These are phyloP conservation scores for Tolypocladium amazonense DNA, from an alignment of 2,329 filamentous ascomycete genomes.

Conservation along the genomic window DNA sequence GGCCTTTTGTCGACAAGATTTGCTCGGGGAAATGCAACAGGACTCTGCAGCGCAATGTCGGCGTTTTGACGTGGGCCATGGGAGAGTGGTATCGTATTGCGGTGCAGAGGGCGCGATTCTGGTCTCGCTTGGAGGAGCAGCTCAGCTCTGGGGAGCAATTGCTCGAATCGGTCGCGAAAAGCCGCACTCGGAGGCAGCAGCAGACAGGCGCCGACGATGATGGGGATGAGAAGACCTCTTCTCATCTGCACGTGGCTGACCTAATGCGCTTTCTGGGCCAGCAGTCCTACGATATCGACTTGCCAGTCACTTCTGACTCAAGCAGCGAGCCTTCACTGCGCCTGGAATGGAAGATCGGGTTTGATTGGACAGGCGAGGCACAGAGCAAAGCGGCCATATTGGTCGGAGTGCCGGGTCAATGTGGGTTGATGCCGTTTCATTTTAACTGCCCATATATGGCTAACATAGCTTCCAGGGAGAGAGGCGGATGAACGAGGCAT, in stretches of 20 bases:
- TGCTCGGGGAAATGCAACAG: conserved; percentile 26
- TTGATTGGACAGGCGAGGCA: conserved; percentile 66
- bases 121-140: conserved; percentile 41
- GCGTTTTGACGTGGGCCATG: conserved; percentile 55
- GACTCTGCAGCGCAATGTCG: conserved; percentile 45
- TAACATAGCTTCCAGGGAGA: conserved; percentile 37
- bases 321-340: conserved; percentile 32
- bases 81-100: conserved; percentile 56
- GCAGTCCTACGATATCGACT: conserved; percentile 33
- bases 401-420: conserved; percentile 48
- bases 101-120: conserved; percentile 49
- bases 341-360: conserved; percentile 52
- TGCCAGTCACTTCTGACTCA: conserved; percentile 21
- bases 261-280: conserved; percentile 44
- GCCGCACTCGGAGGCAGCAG: conserved; percentile 13
- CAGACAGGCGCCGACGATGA: conserved; percentile 13
- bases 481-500: conserved; percentile 44
- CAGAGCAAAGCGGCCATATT: conserved; percentile 45
- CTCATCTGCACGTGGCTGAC: conserved; percentile 22
- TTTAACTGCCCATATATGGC: conserved; percentile 5
- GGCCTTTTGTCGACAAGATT: conserved; percentile 37
- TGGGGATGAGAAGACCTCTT: conserved; percentile 4
- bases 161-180: conserved; percentile 9
- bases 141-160: conserved; percentile 25
- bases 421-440: conserved; percentile 34